These are phyloP conservation scores for Pichia cactophila DNA, from an alignment of 1,139 yeast genomes.

Conservation along the genomic window DNA sequence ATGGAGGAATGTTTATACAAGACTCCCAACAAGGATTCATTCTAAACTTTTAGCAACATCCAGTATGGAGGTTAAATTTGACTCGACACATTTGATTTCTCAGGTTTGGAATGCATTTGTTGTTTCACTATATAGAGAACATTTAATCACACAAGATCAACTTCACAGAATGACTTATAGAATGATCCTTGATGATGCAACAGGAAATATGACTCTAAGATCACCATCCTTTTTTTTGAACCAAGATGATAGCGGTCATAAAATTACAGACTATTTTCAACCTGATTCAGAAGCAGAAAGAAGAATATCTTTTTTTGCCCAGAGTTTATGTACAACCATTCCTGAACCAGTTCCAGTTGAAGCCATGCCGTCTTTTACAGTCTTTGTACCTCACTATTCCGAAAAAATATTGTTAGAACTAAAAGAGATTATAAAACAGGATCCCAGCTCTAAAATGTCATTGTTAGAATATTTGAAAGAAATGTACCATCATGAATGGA, in stretches of 20 bases:
- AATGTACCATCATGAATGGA: constrained; percentile 70
- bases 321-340: constrained; percentile 70
- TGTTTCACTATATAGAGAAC: constrained; percentile 70
- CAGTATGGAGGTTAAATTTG: constrained; percentile 41
- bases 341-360: constrained; percentile 66
- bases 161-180: constrained; percentile 54
- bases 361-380: constrained; percentile 79
- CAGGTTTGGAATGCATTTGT: constrained; percentile 79
- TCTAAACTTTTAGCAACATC: constrained; percentile 53
- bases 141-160: constrained; percentile 66
- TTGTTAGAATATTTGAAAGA: constrained; percentile 67
- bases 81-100: constrained; percentile 47
- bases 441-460: constrained; percentile 52
- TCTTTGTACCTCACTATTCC: constrained; percentile 75
- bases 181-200: constrained; percentile 35
- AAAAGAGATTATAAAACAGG: constrained; percentile 62
- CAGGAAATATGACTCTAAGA: constrained; percentile 35
- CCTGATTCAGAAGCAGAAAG: constrained; percentile 72
- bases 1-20: constrained; percentile 72
- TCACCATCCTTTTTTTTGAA: constrained; percentile 66
- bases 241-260: constrained; percentile 55
- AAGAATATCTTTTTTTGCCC: constrained; percentile 81
- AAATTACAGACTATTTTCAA: constrained; percentile 36
- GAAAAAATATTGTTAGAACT: constrained; percentile 64
- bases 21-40: constrained; percentile 66